Conservation (phyloP, 352 stramenopile species). For the Pythium folliculosum region DNA sequence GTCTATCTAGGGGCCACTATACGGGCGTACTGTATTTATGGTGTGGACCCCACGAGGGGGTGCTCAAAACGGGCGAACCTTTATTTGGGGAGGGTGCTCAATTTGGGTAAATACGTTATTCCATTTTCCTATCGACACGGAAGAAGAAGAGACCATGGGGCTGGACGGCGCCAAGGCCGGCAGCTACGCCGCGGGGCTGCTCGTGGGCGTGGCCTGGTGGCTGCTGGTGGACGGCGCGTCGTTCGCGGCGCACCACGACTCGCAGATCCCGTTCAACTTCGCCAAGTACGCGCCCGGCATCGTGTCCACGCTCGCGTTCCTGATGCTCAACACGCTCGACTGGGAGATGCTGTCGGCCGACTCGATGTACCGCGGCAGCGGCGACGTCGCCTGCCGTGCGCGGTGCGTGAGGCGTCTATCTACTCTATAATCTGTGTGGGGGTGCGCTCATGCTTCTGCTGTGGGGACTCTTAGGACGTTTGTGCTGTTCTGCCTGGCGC, state of each 20-base stretch:
- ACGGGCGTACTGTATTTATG: too few relatives aligned
- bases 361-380: slow-evolving; percentile 43
- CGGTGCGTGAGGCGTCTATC: slow-evolving; percentile 26
- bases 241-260: slow-evolving; percentile 41
- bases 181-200: slow-evolving; percentile 49
- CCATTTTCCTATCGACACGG: too few relatives aligned
- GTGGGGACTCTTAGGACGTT: slow-evolving; percentile 35
- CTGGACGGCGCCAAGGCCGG: slow-evolving; percentile 30
- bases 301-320: slow-evolving; percentile 57
- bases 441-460: not conserved
- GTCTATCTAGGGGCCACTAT: too few relatives aligned
- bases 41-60: too few relatives aligned
- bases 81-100: too few relatives aligned
- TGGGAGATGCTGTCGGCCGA: slow-evolving; percentile 60
- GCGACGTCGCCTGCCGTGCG: slow-evolving; percentile 45
- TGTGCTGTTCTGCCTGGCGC: slow-evolving; percentile 52
- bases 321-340: slow-evolving; percentile 67
- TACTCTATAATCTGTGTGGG: too few relatives aligned
- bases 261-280: slow-evolving; percentile 63
- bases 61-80: too few relatives aligned
- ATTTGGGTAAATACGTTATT: too few relatives aligned
- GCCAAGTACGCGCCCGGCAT: slow-evolving; percentile 60
- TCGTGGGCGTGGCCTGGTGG: slow-evolving; percentile 66
- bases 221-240: slow-evolving; percentile 56
- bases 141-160: slow-evolving; percentile 7